Percentiles rank a stretch among this genome's conserved stretches.
Evolutionary conservation across 352 stramenopile genomes (phyloP).

Genomic region (Phytopythium montanum): DNA sequence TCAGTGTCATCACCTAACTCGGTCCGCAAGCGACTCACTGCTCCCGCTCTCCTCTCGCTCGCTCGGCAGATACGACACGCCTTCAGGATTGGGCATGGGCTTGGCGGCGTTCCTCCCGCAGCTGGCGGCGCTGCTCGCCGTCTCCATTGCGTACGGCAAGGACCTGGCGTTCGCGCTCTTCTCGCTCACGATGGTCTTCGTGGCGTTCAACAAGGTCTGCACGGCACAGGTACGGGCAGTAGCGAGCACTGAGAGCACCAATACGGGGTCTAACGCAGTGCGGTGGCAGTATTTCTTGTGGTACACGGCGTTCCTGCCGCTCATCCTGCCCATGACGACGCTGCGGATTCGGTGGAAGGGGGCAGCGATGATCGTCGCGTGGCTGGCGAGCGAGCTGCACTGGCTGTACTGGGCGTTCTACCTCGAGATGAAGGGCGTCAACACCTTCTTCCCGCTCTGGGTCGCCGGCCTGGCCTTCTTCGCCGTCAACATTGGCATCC

Average conservation of each 20-base stretch:
- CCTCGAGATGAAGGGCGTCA: conserved; percentile 88
- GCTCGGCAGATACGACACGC: conserved; percentile 67
- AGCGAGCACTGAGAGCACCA: not conserved
- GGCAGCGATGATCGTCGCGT: conserved; percentile 53
- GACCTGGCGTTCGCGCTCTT: conserved; percentile 95
- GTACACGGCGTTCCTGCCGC: conserved; percentile 93
- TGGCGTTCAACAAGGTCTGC: conserved; percentile 97
- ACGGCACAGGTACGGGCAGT: conserved; percentile 64
- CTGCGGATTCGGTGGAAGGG: conserved; percentile 67
- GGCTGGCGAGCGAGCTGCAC: conserved; percentile 77
- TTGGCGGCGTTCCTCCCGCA: conserved; percentile 85
- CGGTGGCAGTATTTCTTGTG: conserved; percentile 97
- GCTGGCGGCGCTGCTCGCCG: conserved; percentile 66
- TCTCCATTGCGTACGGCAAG: conserved; percentile 62
- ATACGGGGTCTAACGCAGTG: not conserved
- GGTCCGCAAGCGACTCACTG: not conserved
- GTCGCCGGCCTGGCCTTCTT: conserved; percentile 88
- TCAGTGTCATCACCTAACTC: not conserved
- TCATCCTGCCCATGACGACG: conserved; percentile 77
- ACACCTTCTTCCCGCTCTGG: conserved; percentile 90
- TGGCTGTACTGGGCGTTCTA: conserved; percentile 90
- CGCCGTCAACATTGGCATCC: conserved; percentile 74
- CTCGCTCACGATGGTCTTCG: conserved; percentile 97
- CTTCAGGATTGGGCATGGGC: conserved; percentile 68
- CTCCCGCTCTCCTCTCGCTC: not conserved